Conservation (phyloP, 176 grass and related monocot genomes). For the Oryza longistaminata region DNA sequence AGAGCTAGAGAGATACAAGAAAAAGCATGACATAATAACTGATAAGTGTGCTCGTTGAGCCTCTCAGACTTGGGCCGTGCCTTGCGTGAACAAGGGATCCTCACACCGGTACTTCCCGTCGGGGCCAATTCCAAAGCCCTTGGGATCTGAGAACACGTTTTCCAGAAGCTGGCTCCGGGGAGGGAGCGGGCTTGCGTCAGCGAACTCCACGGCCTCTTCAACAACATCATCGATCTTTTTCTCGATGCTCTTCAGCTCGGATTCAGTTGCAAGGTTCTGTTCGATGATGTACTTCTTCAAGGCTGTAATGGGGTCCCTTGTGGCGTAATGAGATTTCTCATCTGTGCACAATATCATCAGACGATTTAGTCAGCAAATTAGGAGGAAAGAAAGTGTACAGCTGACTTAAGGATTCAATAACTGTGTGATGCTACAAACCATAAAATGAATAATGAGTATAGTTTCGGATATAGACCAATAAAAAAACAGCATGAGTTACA, state of each 20-base stretch:
- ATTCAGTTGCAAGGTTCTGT: slow-evolving; percentile 64
- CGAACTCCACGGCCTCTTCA: slow-evolving; percentile 97
- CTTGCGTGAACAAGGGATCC: slow-evolving; percentile 89
- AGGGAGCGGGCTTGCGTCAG: slow-evolving; percentile 75
- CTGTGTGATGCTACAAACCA: not conserved
- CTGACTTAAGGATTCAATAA: not conserved
- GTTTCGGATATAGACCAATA: not conserved
- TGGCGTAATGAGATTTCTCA: slow-evolving; percentile 80
- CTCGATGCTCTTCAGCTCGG: slow-evolving; percentile 80
- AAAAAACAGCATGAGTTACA: not conserved
- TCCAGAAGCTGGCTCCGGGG: slow-evolving; percentile 87
- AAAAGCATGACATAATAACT: slow-evolving; percentile 11
- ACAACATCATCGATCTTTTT: slow-evolving; percentile 80
- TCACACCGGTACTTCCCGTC: slow-evolving; percentile 92
- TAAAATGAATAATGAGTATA: not conserved
- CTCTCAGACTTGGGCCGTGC: slow-evolving; percentile 87
- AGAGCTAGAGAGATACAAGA: slow-evolving; percentile 26
- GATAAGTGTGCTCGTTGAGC: not conserved
- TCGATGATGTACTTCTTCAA: slow-evolving; percentile 84
- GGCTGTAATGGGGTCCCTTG: slow-evolving; percentile 69
- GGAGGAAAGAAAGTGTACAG: not conserved
- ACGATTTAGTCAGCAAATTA: not conserved
- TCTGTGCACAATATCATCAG: slow-evolving; percentile 43
- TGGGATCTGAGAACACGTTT: slow-evolving; percentile 88
- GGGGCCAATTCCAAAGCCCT: slow-evolving; percentile 89